Evolutionary conservation across 148 eudicot genomes (phyloP).

Genomic region (Suaeda aralocaspica): DNA sequence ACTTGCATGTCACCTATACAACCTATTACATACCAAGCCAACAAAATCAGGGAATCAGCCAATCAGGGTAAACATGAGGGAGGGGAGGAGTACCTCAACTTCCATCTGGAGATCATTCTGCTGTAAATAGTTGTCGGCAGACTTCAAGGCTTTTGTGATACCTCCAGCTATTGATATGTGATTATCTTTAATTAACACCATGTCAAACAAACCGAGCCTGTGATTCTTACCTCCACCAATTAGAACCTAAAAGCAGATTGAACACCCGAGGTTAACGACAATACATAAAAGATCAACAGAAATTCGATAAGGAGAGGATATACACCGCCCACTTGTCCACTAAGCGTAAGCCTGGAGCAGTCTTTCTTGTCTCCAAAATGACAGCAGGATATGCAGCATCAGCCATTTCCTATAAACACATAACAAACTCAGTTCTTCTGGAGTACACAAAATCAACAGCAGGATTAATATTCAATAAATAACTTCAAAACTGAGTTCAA

Average conservation of each 20-base stretch:
- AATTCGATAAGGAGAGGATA: slow-evolving; percentile 24
- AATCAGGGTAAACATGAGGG: neutral
- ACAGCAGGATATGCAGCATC: slow-evolving; percentile 83
- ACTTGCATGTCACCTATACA: neutral
- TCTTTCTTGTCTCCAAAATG: slow-evolving; percentile 88
- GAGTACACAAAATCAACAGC: neutral
- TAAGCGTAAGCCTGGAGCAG: slow-evolving; percentile 93
- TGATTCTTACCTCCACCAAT: slow-evolving; percentile 96
- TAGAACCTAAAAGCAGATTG: slow-evolving; percentile 49
- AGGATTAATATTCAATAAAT: neutral
- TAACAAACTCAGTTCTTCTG: slow-evolving; percentile 8
- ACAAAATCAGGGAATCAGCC: neutral
- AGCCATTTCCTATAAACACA: slow-evolving; percentile 72
- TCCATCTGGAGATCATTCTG: slow-evolving; percentile 75
- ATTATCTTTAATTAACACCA: slow-evolving; percentile 95
- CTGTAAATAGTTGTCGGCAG: slow-evolving; percentile 69
- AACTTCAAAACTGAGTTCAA: neutral
- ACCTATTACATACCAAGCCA: no score
- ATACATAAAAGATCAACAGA: neutral
- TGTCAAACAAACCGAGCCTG: slow-evolving; percentile 92
- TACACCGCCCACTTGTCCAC: slow-evolving; percentile 99
- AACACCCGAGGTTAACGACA: slow-evolving; percentile 13
- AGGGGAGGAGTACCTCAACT: slow-evolving; percentile 90
- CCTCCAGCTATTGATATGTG: slow-evolving; percentile 95
- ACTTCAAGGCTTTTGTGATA: slow-evolving; percentile 64